Evolutionary conservation across 2,329 filamentous ascomycete genomes (phyloP).

Genomic region (Nigrospora oryzae): DNA sequence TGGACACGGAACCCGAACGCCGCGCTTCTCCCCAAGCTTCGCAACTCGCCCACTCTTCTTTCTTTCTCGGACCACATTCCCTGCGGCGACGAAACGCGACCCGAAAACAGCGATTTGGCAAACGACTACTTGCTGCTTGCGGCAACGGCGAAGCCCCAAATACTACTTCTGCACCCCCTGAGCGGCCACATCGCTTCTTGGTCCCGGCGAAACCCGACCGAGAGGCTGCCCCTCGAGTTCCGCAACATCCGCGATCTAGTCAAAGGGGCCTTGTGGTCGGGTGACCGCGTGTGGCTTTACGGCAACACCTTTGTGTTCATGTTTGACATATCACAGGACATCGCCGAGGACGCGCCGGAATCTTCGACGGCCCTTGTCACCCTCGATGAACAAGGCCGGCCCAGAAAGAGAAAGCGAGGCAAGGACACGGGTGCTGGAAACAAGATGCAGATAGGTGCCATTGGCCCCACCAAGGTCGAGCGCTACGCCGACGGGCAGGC

Average conservation of each 20-base stretch:
- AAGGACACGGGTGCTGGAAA: conserved; percentile 42
- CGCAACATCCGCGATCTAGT: conserved; percentile 67
- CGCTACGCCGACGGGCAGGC: conserved; percentile 8
- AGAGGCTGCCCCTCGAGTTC: conserved; percentile 66
- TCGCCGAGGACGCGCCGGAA: conserved; percentile 30
- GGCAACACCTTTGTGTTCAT: conserved; percentile 83
- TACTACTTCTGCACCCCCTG: conserved; percentile 75
- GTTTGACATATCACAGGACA: conserved; percentile 73
- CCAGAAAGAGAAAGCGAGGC: conserved; percentile 48
- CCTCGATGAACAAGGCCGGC: conserved; percentile 19
- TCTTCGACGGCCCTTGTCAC: conserved; percentile 16
- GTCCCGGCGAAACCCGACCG: conserved; percentile 76
- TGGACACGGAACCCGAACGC: conserved; percentile 72
- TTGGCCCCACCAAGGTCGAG: conserved; percentile 18
- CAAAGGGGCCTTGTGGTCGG: conserved; percentile 80
- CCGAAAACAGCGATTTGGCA: conserved; percentile 14
- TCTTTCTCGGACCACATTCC: conserved; percentile 54
- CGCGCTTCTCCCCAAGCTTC: conserved; percentile 60
- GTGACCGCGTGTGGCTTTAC: conserved; percentile 75
- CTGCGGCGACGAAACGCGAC: conserved; percentile 14
- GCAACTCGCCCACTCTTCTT: conserved; percentile 55
- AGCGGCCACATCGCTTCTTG: conserved; percentile 72
- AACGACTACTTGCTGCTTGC: conserved; percentile 44
- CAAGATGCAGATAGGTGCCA: conserved; percentile 36
- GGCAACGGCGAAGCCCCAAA: conserved; percentile 48